Conservation (phyloP, 2,329 filamentous ascomycete genomes). For the Dothidotthia symphoricarpi region DNA sequence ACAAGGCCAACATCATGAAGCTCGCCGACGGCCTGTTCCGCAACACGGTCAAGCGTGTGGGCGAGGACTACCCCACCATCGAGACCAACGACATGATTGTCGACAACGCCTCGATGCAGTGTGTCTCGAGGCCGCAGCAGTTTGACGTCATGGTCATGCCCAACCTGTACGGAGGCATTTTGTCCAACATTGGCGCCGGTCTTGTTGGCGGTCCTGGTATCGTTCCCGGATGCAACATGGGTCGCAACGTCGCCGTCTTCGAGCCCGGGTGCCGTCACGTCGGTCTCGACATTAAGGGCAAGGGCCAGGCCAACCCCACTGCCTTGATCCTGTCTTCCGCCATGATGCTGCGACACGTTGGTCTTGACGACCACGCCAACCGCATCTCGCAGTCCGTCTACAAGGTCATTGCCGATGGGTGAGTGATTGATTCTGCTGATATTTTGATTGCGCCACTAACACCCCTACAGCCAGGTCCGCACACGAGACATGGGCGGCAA, state of each 20-base stretch:
- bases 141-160: slow-evolving; percentile 99
- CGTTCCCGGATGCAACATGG: slow-evolving; percentile 99
- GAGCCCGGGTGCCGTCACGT: slow-evolving; percentile 99
- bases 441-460: slow-evolving; percentile 28
- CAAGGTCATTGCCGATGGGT: slow-evolving; percentile 86
- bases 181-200: slow-evolving; percentile 97
- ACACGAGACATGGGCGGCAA: slow-evolving; percentile 96
- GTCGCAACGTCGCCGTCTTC: slow-evolving; percentile 95
- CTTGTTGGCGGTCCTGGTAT: slow-evolving; percentile 96
- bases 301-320: slow-evolving; percentile 98
- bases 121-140: slow-evolving; percentile 91
- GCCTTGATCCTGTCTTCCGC: slow-evolving; percentile 91
- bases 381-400: slow-evolving; percentile 88
- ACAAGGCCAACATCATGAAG: slow-evolving; percentile 99
- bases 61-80: slow-evolving; percentile 92
- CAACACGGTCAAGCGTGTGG: slow-evolving; percentile 89
- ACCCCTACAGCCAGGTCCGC: slow-evolving; percentile 66
- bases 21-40: slow-evolving; percentile 98
- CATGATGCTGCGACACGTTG: slow-evolving; percentile 96
- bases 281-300: slow-evolving; percentile 98
- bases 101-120: slow-evolving; percentile 99
- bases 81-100: slow-evolving; percentile 99
- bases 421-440: slow-evolving; percentile 39
- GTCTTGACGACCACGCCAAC: slow-evolving; percentile 97
- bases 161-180: slow-evolving; percentile 96